Evolutionary conservation across 202 grass and related monocot genomes (phyloP).

Genomic region (Dendrocalamus latiflorus): DNA sequence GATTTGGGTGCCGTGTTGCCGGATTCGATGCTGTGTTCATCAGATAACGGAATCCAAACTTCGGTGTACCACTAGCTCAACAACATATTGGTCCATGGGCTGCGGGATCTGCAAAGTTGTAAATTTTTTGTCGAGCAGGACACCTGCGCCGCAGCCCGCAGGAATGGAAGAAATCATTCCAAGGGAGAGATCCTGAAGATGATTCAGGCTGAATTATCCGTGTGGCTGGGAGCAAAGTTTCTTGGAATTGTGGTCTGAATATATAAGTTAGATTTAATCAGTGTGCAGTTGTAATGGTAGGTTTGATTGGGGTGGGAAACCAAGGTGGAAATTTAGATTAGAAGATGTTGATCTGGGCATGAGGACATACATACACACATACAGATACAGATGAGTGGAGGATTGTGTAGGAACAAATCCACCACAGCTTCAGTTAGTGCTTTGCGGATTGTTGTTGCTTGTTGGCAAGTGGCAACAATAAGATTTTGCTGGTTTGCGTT

Average conservation of each 20-base stretch:
- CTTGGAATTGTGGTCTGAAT: background rate
- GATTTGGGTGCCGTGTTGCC: background rate
- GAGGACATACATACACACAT: background rate
- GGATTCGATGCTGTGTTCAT: background rate
- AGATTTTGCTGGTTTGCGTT: background rate
- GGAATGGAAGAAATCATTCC: too few species aligned
- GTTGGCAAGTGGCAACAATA: background rate
- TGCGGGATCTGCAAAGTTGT: too few species aligned
- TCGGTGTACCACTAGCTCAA: background rate
- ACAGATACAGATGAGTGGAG: background rate
- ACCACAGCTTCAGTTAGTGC: background rate
- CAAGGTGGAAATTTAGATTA: background rate
- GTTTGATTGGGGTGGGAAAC: background rate
- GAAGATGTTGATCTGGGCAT: background rate
- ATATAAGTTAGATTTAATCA: background rate
- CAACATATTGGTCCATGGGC: background rate
- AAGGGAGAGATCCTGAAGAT: background rate
- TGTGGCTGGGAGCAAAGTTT: background rate
- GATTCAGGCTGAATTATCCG: background rate
- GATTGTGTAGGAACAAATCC: background rate
- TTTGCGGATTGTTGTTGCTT: background rate
- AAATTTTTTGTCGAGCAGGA: too few species aligned
- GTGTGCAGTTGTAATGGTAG: background rate
- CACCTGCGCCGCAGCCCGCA: too few species aligned
- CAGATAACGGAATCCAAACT: background rate